phyloP scores from a whole-genome alignment of 1,284 basidiomycete genomes.

The Ustilago loliicola region DNA sequence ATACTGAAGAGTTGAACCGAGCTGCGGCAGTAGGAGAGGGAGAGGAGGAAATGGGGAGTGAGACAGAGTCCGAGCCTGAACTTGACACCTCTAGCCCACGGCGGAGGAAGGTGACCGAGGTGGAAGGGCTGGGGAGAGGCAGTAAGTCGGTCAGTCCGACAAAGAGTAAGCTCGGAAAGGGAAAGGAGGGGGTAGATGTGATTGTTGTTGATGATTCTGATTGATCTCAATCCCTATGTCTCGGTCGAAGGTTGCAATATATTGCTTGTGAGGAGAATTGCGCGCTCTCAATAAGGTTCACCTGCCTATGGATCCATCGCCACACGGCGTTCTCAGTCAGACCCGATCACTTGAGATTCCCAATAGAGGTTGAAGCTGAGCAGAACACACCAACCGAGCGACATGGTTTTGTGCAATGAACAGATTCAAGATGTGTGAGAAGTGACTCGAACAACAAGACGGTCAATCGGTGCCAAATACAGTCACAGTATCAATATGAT shows the following conservation, averaged over 20 bases:
- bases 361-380: not conserved
- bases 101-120: not conserved
- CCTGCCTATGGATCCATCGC: not conserved
- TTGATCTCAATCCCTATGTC: constrained; percentile 10
- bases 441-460: not conserved
- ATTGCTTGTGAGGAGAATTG: not conserved
- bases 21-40: not conserved
- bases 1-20: constrained; percentile 1
- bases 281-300: no score
- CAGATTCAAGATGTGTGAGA: no score
- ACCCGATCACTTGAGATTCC: not conserved
- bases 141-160: not conserved
- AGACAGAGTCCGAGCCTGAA: constrained; percentile 48
- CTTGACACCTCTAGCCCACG: not conserved
- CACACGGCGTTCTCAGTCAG: not conserved
- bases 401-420: no score
- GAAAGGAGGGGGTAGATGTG: constrained; percentile 16
- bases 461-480: not conserved
- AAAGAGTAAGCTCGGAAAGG: not conserved
- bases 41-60: constrained; percentile 20
- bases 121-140: not conserved
- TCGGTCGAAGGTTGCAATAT: not conserved
- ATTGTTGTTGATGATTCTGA: constrained; percentile 50
- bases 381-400: no score
- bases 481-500: not conserved